A percentile compares a stretch with the other conserved stretches of the same genome.
phyloP scores from a whole-genome alignment of 768 basidiomycete species.

The Rickenella mellea region DNA sequence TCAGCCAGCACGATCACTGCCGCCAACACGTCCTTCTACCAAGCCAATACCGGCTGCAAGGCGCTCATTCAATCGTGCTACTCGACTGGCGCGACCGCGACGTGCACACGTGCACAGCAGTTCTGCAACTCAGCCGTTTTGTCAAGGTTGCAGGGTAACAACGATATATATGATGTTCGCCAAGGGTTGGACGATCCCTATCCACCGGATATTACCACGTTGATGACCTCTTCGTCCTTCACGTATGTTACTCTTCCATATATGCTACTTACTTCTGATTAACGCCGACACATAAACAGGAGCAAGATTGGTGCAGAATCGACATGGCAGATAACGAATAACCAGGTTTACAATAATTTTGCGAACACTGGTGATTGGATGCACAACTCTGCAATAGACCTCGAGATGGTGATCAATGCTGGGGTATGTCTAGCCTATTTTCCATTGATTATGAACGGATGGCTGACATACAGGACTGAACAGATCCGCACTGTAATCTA shows the following conservation, averaged over 20 bases:
- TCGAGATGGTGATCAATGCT: slow-evolving; percentile 50
- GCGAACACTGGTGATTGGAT: slow-evolving; percentile 50
- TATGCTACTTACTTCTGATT: neutral
- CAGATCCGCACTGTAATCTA: slow-evolving; percentile 44
- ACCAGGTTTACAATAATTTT: slow-evolving; percentile 36
- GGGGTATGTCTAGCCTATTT: slow-evolving; percentile 25
- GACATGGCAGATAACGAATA: slow-evolving; percentile 31
- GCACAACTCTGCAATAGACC: slow-evolving; percentile 31
- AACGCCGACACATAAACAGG: slow-evolving; percentile 19
- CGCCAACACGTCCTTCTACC: slow-evolving; percentile 35
- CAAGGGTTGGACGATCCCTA: slow-evolving; percentile 35
- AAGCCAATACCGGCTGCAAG: slow-evolving; percentile 7
- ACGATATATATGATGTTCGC: slow-evolving; percentile 46
- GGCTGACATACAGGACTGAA: slow-evolving; percentile 2
- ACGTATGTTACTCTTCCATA: neutral
- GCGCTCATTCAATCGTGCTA: slow-evolving; percentile 47
- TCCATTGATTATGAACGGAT: neutral
- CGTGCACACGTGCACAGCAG: slow-evolving; percentile 47
- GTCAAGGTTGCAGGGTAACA: slow-evolving; percentile 42
- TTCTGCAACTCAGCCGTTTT: slow-evolving; percentile 52
- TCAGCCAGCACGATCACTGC: slow-evolving; percentile 27
- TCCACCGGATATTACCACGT: slow-evolving; percentile 30
- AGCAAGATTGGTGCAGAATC: slow-evolving; percentile 34
- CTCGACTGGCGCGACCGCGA: slow-evolving; percentile 32
- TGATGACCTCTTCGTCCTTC: slow-evolving; percentile 13